Conservation (phyloP, 2,329 filamentous ascomycete species). For the Colletotrichum siamense region DNA sequence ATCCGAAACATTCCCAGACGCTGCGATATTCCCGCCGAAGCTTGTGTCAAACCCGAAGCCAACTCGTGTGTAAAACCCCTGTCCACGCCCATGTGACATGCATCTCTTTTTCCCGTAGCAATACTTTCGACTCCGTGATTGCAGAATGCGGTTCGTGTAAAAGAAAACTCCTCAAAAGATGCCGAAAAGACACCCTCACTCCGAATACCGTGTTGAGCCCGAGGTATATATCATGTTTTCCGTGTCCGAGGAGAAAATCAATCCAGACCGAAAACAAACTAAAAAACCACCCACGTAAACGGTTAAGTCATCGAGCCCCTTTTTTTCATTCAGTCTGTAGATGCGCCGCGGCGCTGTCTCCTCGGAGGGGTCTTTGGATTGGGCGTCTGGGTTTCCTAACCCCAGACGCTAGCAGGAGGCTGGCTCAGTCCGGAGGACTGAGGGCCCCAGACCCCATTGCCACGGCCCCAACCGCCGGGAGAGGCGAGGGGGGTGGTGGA, state of each 20-base stretch:
- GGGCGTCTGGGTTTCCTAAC: constrained; percentile 52
- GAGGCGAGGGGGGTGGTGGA: constrained; percentile 92
- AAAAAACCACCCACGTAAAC: constrained; percentile 12
- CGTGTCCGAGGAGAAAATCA: constrained; percentile 20
- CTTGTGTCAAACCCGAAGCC: constrained; percentile 1
- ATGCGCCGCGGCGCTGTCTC: neutral
- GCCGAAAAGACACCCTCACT: constrained; percentile 22
- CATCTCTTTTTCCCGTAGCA: constrained; percentile 13
- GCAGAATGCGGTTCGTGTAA: constrained; percentile 21
- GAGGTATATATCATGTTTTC: constrained; percentile 24
- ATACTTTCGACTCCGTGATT: constrained; percentile 21
- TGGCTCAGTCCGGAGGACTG: constrained; percentile 76
- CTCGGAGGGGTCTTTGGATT: neutral
- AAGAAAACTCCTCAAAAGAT: constrained; percentile 23
- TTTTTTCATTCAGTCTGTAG: neutral
- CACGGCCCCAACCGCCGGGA: constrained; percentile 82
- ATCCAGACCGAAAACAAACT: constrained; percentile 18
- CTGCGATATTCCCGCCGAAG: constrained; percentile 6
- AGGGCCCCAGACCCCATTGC: constrained; percentile 80
- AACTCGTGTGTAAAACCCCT: neutral
- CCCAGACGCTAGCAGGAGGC: constrained; percentile 93
- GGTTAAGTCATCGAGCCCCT: neutral
- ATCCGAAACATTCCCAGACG: constrained; percentile 14
- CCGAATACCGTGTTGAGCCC: constrained; percentile 19
- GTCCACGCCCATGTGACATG: constrained; percentile 18